Conservation (phyloP, 495 filamentous ascomycete species). For the Pseudevernia furfuracea region DNA sequence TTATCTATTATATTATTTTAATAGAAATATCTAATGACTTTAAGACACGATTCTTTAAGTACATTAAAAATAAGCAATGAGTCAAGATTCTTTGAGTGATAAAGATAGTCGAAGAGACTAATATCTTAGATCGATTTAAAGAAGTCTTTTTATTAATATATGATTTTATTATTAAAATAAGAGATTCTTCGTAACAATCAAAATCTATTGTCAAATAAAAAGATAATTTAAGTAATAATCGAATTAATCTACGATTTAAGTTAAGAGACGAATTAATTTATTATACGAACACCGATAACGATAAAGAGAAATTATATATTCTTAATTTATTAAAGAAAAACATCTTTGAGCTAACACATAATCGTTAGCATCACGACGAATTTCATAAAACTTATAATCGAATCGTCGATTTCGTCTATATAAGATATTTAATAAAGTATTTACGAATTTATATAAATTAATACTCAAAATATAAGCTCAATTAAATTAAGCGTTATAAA, state of each 20-base stretch:
- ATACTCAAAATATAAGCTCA: constrained; percentile 3
- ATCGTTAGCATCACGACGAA: neutral
- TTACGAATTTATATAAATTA: constrained; percentile 2
- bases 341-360: neutral
- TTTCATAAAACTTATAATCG: neutral
- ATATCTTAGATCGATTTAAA: neutral
- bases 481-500: constrained; percentile 1
- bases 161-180: too few species aligned
- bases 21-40: neutral
- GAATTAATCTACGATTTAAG: neutral
- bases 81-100: neutral
- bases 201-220: neutral
- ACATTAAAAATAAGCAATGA: neutral
- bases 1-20: constrained; percentile 4
- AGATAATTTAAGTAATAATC: neutral
- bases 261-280: neutral
- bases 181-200: neutral
- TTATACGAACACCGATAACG: neutral
- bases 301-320: neutral
- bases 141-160: neutral
- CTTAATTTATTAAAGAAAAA: neutral
- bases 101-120: neutral
- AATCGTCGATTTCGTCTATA: neutral
- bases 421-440: neutral
- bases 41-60: neutral